Evolutionary conservation across 306 rosid species (phyloP).

Genomic region (Amphicarpaea edgeworthii): DNA sequence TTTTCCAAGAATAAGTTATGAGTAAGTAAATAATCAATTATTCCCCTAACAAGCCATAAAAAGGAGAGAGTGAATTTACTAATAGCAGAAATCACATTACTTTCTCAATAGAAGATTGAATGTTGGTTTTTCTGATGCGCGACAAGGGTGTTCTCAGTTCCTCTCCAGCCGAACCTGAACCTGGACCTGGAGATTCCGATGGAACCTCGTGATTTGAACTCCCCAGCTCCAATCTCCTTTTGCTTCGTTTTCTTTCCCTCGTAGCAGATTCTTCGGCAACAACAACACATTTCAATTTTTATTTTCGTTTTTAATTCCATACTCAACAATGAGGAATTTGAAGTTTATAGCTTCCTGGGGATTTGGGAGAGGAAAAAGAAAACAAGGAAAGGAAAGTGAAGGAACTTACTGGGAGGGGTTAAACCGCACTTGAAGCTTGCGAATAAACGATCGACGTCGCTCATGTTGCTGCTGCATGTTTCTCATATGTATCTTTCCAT

Average conservation of each 20-base stretch:
- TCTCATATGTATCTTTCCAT: too few relatives aligned
- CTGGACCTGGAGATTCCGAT: slow-evolving; percentile 49
- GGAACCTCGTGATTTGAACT: slow-evolving; percentile 41
- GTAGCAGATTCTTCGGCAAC: slow-evolving; percentile 70
- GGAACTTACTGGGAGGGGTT: slow-evolving; percentile 80
- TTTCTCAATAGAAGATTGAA: slow-evolving; percentile 58
- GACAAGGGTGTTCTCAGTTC: slow-evolving; percentile 46
- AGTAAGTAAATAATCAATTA: neutral
- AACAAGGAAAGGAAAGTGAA: neutral
- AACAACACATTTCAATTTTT: neutral
- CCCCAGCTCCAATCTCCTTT: slow-evolving; percentile 53
- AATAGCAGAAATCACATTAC: slow-evolving; percentile 48
- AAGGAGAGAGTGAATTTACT: neutral
- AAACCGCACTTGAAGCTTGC: slow-evolving; percentile 89
- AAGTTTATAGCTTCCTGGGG: slow-evolving; percentile 1
- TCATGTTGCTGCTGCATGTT: slow-evolving; percentile 49
- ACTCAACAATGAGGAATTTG: neutral
- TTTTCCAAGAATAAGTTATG: neutral
- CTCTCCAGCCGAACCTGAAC: slow-evolving; percentile 42
- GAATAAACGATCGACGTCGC: slow-evolving; percentile 90
- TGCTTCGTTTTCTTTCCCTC: slow-evolving; percentile 70
- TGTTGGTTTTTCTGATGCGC: slow-evolving; percentile 27
- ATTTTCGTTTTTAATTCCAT: neutral
- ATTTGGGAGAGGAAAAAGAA: neutral
- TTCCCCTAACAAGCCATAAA: neutral